Evolutionary conservation across 208 protist genomes (phyloP).

Genomic region (Acanthamoeba pearcei): DNA sequence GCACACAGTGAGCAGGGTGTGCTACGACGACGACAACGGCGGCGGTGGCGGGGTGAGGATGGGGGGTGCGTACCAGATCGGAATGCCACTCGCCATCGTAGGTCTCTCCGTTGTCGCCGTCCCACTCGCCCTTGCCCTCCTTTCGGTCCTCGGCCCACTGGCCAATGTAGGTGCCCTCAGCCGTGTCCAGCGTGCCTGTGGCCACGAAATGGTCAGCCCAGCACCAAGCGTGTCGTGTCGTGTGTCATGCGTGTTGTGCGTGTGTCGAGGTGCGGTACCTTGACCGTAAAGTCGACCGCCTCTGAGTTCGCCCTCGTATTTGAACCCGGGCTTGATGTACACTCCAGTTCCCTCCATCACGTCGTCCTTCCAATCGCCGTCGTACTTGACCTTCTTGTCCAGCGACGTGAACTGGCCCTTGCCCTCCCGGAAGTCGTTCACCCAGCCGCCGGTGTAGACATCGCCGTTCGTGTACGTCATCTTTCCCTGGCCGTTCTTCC

Average conservation of each 20-base stretch:
- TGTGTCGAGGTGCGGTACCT: neutral
- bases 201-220: too few relatives aligned
- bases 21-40: too few relatives aligned
- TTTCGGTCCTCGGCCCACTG: conserved; percentile 17
- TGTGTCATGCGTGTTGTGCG: too few relatives aligned
- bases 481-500: conserved; percentile 24
- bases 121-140: conserved; percentile 42
- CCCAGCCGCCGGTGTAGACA: neutral
- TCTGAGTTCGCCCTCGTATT: conserved; percentile 10
- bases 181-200: neutral
- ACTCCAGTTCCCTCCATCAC: conserved; percentile 2
- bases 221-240: too few relatives aligned
- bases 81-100: conserved; percentile 55
- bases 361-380: conserved; percentile 60
- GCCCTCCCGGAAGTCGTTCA: neutral
- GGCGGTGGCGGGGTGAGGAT: too few relatives aligned
- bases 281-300: neutral
- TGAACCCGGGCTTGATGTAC: neutral
- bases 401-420: conserved; percentile 8
- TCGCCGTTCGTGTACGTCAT: conserved; percentile 41
- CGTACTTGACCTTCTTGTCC: neutral
- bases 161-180: conserved; percentile 19
- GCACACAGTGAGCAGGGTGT: too few relatives aligned
- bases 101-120: neutral
- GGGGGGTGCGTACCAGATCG: neutral